A percentile compares a stretch with the other conserved stretches of the same genome.
Evolutionary conservation across 305 asterid species (phyloP).

Genomic region (Solanum hybrid): DNA sequence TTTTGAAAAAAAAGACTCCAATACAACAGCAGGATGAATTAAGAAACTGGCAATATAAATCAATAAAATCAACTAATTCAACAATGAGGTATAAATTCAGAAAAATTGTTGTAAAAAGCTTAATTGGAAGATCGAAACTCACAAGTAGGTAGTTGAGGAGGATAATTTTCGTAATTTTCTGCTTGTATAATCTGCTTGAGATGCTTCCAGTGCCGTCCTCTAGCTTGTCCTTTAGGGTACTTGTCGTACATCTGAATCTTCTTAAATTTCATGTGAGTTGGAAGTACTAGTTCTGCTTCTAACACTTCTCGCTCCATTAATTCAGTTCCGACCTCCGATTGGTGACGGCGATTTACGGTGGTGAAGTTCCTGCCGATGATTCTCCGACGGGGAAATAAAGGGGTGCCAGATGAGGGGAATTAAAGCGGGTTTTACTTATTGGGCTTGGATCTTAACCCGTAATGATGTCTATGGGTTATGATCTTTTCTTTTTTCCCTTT

Average conservation of each 20-base stretch:
- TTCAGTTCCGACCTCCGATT: neutral
- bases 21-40: neutral
- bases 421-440: neutral
- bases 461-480: neutral
- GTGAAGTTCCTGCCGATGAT: neutral
- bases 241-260: conserved; percentile 75
- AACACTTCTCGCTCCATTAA: conserved; percentile 77
- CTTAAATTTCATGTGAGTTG: conserved; percentile 61
- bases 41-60: neutral
- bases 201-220: conserved; percentile 75
- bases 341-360: neutral
- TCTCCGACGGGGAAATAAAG: neutral
- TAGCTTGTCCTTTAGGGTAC: conserved; percentile 83
- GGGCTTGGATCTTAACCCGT: neutral
- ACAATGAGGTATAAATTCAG: neutral
- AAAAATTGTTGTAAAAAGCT: neutral
- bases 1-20: neutral
- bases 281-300: conserved; percentile 74
- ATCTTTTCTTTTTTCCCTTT: neutral
- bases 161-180: conserved; percentile 63
- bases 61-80: neutral
- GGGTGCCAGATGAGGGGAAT: neutral
- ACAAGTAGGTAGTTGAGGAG: conserved; percentile 65
- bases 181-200: conserved; percentile 84
- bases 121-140: conserved; percentile 13